phyloP scores from a whole-genome alignment of 768 basidiomycete genomes.

The Psilocybe subaeruginosa region DNA sequence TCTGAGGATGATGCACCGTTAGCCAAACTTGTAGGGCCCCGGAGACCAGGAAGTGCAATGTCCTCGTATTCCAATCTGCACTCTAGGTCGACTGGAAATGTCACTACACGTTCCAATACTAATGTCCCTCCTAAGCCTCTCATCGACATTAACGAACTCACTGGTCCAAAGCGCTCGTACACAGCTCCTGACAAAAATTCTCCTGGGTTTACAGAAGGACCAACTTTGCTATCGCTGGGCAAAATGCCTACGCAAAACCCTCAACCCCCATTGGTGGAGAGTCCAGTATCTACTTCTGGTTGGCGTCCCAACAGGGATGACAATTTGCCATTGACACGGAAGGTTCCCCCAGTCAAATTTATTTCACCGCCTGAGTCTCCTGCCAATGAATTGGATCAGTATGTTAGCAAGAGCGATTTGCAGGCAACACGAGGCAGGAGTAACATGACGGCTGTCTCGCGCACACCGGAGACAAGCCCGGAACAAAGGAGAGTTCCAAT shows the following conservation, averaged over 20 bases:
- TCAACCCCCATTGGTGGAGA: constrained; percentile 18
- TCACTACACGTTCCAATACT: constrained; percentile 27
- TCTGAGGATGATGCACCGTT: constrained; percentile 67
- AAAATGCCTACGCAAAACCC: background rate
- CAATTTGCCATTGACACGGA: constrained; percentile 25
- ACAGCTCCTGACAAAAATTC: constrained; percentile 21
- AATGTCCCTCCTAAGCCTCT: constrained; percentile 41
- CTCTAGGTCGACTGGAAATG: constrained; percentile 25
- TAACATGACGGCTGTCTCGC: background rate
- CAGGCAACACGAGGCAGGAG: background rate
- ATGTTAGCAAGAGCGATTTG: constrained; percentile 8
- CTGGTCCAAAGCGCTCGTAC: constrained; percentile 25
- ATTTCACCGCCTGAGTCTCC: constrained; percentile 40
- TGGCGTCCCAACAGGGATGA: background rate
- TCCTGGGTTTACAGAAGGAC: constrained; percentile 42
- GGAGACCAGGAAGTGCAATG: constrained; percentile 67
- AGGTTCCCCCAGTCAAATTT: constrained; percentile 36
- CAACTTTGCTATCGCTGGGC: constrained; percentile 31
- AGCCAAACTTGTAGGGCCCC: constrained; percentile 60
- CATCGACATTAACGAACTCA: constrained; percentile 53
- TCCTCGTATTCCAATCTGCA: constrained; percentile 39
- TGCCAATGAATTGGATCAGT: constrained; percentile 23
- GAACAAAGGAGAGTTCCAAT: constrained; percentile 39
- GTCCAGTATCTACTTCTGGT: constrained; percentile 25
- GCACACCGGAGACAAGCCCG: constrained; percentile 20